phyloP scores from a whole-genome alignment of 2,329 filamentous ascomycete genomes.

The Colletotrichum phormii region DNA sequence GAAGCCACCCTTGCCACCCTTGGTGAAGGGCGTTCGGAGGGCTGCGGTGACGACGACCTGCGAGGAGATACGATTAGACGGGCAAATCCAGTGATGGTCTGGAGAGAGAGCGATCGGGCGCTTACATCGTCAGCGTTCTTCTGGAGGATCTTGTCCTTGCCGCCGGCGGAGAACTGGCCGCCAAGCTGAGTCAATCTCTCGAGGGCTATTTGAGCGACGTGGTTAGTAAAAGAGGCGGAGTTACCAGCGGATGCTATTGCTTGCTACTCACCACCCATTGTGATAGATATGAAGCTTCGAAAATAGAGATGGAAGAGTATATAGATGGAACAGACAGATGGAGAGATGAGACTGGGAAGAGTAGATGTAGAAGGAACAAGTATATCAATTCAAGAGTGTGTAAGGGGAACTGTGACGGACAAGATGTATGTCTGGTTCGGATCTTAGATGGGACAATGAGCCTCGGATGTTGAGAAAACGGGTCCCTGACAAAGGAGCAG shows the following conservation, averaged over 20 bases:
- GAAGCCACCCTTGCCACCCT: slow-evolving; percentile 92
- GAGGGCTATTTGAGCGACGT: slow-evolving; percentile 54
- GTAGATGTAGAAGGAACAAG: slow-evolving; percentile 1
- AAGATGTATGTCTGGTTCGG: slow-evolving; percentile 14
- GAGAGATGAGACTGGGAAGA: background rate
- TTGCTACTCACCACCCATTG: slow-evolving; percentile 52
- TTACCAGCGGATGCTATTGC: slow-evolving; percentile 29
- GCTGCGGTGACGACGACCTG: slow-evolving; percentile 91
- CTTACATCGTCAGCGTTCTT: slow-evolving; percentile 76
- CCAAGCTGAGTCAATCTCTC: slow-evolving; percentile 71
- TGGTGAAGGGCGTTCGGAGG: slow-evolving; percentile 91
- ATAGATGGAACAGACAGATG: background rate
- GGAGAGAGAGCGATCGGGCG: background rate
- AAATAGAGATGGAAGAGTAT: background rate
- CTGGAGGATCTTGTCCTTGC: slow-evolving; percentile 68
- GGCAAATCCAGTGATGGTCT: background rate
- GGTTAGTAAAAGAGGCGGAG: background rate
- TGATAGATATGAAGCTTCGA: slow-evolving; percentile 38
- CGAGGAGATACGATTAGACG: slow-evolving; percentile 41
- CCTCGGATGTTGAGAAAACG: slow-evolving; percentile 32
- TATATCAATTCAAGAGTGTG: slow-evolving; percentile 4
- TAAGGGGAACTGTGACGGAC: background rate
- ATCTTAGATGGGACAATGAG: slow-evolving; percentile 26
- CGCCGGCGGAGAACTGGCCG: slow-evolving; percentile 67
- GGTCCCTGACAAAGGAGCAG: slow-evolving; percentile 2